phyloP scores from a whole-genome alignment of 108 stramenopile genomes.

The Pinguiococcus pyrenoidosus region DNA sequence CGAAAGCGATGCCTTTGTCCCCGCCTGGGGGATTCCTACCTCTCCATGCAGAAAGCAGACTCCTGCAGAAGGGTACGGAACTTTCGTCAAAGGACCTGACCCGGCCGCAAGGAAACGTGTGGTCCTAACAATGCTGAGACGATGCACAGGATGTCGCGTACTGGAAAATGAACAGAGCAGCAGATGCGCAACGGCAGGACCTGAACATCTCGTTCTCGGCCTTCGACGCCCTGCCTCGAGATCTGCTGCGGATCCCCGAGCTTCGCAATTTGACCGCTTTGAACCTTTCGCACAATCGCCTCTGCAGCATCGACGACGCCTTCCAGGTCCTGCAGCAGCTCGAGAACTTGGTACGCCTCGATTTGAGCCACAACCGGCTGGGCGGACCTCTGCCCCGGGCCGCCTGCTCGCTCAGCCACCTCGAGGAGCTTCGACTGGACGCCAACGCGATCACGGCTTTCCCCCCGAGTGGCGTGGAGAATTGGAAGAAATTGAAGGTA shows the following conservation, averaged over 20 bases:
- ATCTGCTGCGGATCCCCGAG: background rate
- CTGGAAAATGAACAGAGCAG: constrained; percentile 1
- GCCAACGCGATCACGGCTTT: constrained; percentile 9
- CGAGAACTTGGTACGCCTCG: background rate
- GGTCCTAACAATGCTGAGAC: no score
- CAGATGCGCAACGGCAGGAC: background rate
- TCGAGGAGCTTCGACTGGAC: constrained; percentile 15
- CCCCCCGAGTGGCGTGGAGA: background rate
- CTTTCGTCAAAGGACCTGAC: no score
- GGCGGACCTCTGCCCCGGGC: constrained; percentile 5
- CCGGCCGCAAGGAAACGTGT: no score
- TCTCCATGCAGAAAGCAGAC: constrained; percentile 1
- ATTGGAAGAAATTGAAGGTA: constrained; percentile 9
- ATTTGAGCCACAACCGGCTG: constrained; percentile 6
- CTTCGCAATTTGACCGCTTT: background rate
- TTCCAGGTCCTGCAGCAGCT: background rate
- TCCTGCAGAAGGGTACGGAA: no score
- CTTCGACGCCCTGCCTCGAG: background rate
- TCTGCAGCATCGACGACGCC: background rate
- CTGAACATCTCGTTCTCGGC: background rate
- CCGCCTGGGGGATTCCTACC: constrained; percentile 13
- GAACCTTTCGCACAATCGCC: constrained; percentile 1
- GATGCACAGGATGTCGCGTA: background rate
- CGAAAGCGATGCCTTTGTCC: constrained; percentile 14
- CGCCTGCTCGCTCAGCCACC: background rate